phyloP scores from a whole-genome alignment of 1,284 basidiomycete species.

The Omphalotus olearius region DNA sequence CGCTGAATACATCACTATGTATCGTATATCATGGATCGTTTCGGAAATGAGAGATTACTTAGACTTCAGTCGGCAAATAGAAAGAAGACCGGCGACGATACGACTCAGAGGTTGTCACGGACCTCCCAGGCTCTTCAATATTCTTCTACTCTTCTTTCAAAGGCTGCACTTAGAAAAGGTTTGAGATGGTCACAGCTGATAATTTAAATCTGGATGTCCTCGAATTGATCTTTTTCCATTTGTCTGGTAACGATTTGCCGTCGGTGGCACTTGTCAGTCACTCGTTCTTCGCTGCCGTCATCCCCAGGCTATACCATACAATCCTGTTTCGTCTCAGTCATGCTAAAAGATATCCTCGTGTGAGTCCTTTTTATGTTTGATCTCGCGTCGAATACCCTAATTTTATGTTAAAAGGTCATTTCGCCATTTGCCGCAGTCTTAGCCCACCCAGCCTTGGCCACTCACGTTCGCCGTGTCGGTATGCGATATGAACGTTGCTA shows the following conservation, averaged over 20 bases:
- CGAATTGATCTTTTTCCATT: constrained; percentile 52
- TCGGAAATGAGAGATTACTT: too few species aligned
- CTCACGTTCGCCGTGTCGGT: constrained; percentile 59
- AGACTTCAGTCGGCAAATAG: constrained; percentile 28
- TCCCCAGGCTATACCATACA: constrained; percentile 55
- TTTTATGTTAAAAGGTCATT: constrained; percentile 28
- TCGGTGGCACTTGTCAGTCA: constrained; percentile 57
- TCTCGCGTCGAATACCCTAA: not conserved
- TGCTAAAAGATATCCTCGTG: constrained; percentile 50
- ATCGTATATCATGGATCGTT: too few species aligned
- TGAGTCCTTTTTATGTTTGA: constrained; percentile 21
- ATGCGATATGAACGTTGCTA: too few species aligned
- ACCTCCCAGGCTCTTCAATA: constrained; percentile 20
- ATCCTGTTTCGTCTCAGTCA: constrained; percentile 51
- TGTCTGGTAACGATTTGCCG: constrained; percentile 52
- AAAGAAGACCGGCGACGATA: constrained; percentile 77
- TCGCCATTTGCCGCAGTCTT: constrained; percentile 59
- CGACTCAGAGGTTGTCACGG: too few species aligned
- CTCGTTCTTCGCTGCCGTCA: constrained; percentile 56
- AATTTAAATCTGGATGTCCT: constrained; percentile 68
- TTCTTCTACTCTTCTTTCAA: not conserved
- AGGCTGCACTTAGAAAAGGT: not conserved
- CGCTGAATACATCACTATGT: too few species aligned
- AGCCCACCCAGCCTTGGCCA: constrained; percentile 45
- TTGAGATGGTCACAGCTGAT: constrained; percentile 56